Evolutionary conservation across 495 filamentous ascomycete species (phyloP), one percentile per base, ranked within the genome.

Genomic region (Aspergillus nanangensis): DNA sequence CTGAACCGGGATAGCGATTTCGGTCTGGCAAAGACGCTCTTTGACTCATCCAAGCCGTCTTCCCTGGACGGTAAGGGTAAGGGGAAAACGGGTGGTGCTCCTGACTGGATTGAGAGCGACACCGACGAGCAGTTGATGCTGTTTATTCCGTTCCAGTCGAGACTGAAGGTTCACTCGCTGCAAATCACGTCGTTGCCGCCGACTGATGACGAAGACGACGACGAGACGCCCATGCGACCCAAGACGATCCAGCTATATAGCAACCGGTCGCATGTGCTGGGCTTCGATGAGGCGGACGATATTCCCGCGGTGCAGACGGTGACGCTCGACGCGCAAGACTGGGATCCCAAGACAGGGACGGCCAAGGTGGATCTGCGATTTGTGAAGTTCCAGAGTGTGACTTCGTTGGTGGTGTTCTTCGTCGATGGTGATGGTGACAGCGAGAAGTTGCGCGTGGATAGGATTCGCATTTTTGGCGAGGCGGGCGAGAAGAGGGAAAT

Each of bases 51-150:
- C 31, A 86, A 86, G 64, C 93, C 93, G 11, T 75, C 73, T 3
- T 72, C 79, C 1, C 64, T 92, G 31, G 71, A 63, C 14, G 77
- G 79, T 31, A 87, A 86, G 63, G 69, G 61, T 11, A 75, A 64
- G 35, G 63, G 63, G 9, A 57, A 35, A 7, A 57, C 62, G n/a
- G n/a, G n/a, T n/a, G n/a, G n/a, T 33, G 80, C 80, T 41, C 38
- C 45, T 27, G 93, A 98, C 66, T 97, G 90, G 88, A 80, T 96
- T n/a, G 89, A 97, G 75, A 96, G 88, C 59, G 94, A 96, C 60
- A 95, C 91, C n/a, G 93, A 98, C 62, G 90, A 96, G 71, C 94
- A 98, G 75, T 65, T 98, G 48, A 87, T 98, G 83, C 78, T 98
- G 41, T 96, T 85, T 62, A 72, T 95, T 38, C 93, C 93, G 8